Evolutionary conservation across 2,329 filamentous ascomycete species (phyloP), one percentile per base, ranked within the genome.

Genomic region (Sarocladiaceae sp.): DNA sequence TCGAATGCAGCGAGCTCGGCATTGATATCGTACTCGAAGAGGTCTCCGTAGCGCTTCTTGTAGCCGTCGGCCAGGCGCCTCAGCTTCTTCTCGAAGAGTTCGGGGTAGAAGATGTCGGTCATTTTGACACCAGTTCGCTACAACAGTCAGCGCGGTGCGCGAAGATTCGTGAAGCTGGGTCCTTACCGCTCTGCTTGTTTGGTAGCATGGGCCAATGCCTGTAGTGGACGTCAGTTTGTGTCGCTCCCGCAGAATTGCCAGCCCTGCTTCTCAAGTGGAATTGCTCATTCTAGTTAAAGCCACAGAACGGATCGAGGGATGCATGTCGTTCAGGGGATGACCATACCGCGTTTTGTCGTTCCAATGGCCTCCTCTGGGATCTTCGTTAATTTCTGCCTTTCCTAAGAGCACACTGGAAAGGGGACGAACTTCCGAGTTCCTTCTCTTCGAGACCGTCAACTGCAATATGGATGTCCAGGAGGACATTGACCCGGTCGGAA

Each of bases 401-500:
- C 49, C 50, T 56, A 47, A 53, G 58, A 44, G 55, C 52, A 40
- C 46, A 54, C 31, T 33, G 42, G 56, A 52, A 60, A 56, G 28
- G 33, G 29, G 52, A 56, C 54, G 31, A 53, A 58, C 55, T 56
- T 56, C 76, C 73, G 25, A 80, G 67, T 59, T 78, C 75, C 12
- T 62, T 62, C 66, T 84, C 83, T 66, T 88, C 84, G 8, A 89
- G 74, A 3, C 86, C 86, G 59, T 90, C 87, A 13, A 88, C 84
- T 55, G 80, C 72, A 53, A 79, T 76, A 66, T 88, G 84, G 31
- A 88, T 68, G 61, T 86, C 79, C 54, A 88, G 77, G 62, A 84
- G 76, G 54, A 88, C 73, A 62, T 87, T 80, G 57, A 77, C 78
- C 48, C 84, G 72, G 64, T 86, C 82, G 55, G 76, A 80, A 62